Conservation (phyloP, 2,329 filamentous ascomycete species). For the Arthroderma uncinatum region DNA sequence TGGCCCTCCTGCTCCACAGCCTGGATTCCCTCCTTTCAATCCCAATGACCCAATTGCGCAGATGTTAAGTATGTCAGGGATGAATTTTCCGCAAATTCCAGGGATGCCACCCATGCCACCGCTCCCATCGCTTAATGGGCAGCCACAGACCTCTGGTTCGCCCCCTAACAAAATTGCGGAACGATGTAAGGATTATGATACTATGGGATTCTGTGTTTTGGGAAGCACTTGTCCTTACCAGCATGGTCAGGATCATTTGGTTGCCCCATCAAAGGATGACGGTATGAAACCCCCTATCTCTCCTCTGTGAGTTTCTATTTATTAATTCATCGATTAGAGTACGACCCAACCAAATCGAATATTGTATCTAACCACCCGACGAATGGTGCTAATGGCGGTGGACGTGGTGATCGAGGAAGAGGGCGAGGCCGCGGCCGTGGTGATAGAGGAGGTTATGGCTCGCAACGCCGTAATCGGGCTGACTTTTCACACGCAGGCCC, state of each 20-base stretch:
- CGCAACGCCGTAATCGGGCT: conserved; percentile 36
- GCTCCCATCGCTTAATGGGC: conserved; percentile 5
- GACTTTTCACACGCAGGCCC: conserved; percentile 45
- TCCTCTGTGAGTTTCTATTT: not conserved
- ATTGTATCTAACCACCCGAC: conserved; percentile 26
- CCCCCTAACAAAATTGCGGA: conserved; percentile 26
- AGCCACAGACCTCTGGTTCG: conserved; percentile 19
- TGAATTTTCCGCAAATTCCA: conserved; percentile 42
- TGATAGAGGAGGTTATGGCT: conserved; percentile 32
- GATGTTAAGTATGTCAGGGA: conserved; percentile 43
- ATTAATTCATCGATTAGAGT: conserved; percentile 30
- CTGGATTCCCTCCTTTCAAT: conserved; percentile 43
- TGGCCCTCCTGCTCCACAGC: conserved; percentile 29
- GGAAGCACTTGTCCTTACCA: conserved; percentile 48
- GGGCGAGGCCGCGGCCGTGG: conserved; percentile 32
- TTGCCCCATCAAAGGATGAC: conserved; percentile 31
- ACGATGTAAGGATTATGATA: conserved; percentile 48
- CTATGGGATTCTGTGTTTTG: conserved; percentile 46
- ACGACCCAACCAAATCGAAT: conserved; percentile 44
- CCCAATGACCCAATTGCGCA: conserved; percentile 46
- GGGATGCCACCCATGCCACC: conserved; percentile 31
- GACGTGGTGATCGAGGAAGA: conserved; percentile 15
- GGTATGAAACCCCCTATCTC: conserved; percentile 19
- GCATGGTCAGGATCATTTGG: conserved; percentile 40
- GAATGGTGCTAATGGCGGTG: conserved; percentile 15